Evolutionary conservation across 2,329 filamentous ascomycete species (phyloP).

Genomic region (Penicillium sumatraense): DNA sequence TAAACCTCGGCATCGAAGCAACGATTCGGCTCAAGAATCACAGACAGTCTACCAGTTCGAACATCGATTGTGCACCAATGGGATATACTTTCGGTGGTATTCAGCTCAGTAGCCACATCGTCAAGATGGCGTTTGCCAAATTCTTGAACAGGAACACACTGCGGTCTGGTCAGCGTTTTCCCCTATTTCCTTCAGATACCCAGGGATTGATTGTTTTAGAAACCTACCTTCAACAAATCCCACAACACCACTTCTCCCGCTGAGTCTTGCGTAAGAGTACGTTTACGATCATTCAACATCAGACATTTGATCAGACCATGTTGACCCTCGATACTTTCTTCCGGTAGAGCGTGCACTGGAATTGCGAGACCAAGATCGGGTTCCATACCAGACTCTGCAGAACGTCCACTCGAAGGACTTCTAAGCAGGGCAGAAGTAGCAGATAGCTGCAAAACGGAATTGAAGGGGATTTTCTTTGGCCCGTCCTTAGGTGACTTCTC

Average conservation of each 20-base stretch:
- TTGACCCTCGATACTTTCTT: conserved; percentile 89
- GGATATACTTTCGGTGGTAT: conserved; percentile 84
- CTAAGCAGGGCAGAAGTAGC: conserved; percentile 79
- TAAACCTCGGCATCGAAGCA: conserved; percentile 98
- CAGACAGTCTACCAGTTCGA: conserved; percentile 86
- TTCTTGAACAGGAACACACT: conserved; percentile 87
- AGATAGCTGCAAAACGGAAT: conserved; percentile 79
- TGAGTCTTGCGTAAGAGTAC: conserved; percentile 89
- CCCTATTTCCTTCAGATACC: not conserved
- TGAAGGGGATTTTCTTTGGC: conserved; percentile 70
- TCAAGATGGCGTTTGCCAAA: conserved; percentile 94
- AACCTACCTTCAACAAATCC: conserved; percentile 83
- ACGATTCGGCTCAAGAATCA: conserved; percentile 89
- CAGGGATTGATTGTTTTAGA: no score
- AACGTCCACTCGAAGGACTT: conserved; percentile 50
- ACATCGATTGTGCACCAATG: conserved; percentile 97
- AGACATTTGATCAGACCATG: conserved; percentile 94
- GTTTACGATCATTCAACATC: conserved; percentile 85
- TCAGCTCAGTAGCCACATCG: conserved; percentile 84
- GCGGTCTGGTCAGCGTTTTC: not conserved
- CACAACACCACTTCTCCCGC: conserved; percentile 93
- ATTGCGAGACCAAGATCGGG: conserved; percentile 56
- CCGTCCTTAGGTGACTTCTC: conserved; percentile 18
- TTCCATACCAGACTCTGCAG: conserved; percentile 59
- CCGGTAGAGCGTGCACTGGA: conserved; percentile 70